These are phyloP conservation scores for Hygrocybe coccinea DNA, from an alignment of 768 basidiomycete species.

Conservation along the genomic window DNA sequence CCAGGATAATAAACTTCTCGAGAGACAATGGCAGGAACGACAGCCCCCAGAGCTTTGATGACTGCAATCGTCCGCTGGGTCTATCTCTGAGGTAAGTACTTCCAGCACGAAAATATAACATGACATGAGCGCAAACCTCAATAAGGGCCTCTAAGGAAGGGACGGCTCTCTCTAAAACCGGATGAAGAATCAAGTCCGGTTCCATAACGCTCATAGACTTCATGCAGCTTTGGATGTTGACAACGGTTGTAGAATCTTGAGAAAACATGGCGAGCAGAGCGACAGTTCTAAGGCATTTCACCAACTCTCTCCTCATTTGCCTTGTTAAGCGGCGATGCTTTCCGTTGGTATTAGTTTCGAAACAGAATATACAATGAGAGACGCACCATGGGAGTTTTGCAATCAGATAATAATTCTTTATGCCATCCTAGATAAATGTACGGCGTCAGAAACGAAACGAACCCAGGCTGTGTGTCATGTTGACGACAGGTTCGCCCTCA, in stretches of 20 bases:
- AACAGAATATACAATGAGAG: neutral
- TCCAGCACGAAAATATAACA: neutral
- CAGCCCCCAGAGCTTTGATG: conserved; percentile 77
- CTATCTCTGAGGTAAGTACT: conserved; percentile 32
- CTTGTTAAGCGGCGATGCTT: conserved; percentile 73
- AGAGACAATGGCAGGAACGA: conserved; percentile 77
- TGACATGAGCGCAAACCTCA: conserved; percentile 47
- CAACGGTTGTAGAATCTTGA: conserved; percentile 67
- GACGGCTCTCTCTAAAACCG: conserved; percentile 77
- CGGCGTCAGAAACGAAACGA: neutral
- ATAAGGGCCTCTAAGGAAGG: conserved; percentile 86
- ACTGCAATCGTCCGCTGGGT: conserved; percentile 82
- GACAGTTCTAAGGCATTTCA: conserved; percentile 76
- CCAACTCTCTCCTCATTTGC: conserved; percentile 77
- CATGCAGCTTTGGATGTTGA: conserved; percentile 72
- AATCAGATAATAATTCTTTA: conserved; percentile 69
- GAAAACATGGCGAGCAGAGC: conserved; percentile 88
- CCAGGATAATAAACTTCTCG: conserved; percentile 76
- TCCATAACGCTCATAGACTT: conserved; percentile 83
- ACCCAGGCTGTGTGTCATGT: neutral
- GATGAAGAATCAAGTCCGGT: conserved; percentile 77
- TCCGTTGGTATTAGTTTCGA: conserved; percentile 2
- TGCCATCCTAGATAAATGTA: conserved; percentile 53
- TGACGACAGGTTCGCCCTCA: too few species aligned
- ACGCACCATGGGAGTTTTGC: conserved; percentile 68